Base-by-base conservation (phyloP, 108 stramenopile species). In the Fragilariopsis cylindrus region DNA sequence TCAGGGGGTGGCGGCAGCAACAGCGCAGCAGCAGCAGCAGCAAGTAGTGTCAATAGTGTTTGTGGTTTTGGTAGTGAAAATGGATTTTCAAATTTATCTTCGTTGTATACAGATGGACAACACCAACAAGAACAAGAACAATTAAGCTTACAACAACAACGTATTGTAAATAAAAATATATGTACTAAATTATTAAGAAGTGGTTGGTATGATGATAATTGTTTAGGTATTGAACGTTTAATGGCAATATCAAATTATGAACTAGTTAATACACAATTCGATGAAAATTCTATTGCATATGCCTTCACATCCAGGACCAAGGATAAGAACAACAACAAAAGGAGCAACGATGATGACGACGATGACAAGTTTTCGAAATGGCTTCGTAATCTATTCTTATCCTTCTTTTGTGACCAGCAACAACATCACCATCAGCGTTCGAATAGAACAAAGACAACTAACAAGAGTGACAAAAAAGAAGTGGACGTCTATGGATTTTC, bases 131-230 rank as follows among this genome's bases (percentile, higher is more conserved):
- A 30, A 30, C 30, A 30, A n/a, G n/a, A n/a, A 30, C 30, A 30
- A 30, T 30, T 30, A 30, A 30, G 30, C 30, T 30, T 30, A 30
- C 30, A 30, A 30, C 30, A 30, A 30, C 30, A 30, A 30, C 30
- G 30, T 30, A 30, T 30, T 30, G 30, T 30, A 30, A 30, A 30
- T 30, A 63, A 47, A 40, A 11, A 18, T 12, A 12, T 63, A 3
- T 63, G 62, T 63, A 0, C 47, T 4, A 44, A 43, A 63, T 0
- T 63, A n/a, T 12, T 63, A 4, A 18, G 46, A 45, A 63, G 62
- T 44, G 62, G 46, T 4, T 43, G 62, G 40, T 63, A 45, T n/a
- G 62, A 63, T 7, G 62, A 63, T n/a, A 63, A 63, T 45, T 63
- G 41, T 44, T 9, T 63, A 8, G 62, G 62, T 6, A 63, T 63